Conservation (phyloP, 345 rosid genomes). For the Draba incana region DNA sequence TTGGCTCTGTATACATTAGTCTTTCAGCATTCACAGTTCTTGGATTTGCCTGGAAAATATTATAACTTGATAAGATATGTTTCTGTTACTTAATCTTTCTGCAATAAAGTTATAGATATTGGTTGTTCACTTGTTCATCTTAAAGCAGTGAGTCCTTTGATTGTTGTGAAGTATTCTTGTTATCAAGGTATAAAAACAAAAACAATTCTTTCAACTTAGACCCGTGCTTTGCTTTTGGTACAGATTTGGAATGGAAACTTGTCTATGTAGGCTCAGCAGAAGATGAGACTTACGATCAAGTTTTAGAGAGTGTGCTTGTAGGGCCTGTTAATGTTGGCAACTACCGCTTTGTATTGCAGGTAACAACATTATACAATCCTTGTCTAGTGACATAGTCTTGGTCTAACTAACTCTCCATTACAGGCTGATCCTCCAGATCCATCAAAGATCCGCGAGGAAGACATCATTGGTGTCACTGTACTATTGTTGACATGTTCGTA, state of each 20-base stretch:
- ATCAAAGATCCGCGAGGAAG: slow-evolving; percentile 82
- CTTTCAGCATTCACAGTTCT: background rate
- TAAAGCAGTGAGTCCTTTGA: background rate
- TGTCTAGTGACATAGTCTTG: background rate
- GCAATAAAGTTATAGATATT: background rate
- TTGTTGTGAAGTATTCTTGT: background rate
- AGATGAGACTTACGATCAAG: slow-evolving; percentile 89
- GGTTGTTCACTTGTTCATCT: background rate
- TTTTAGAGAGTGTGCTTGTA: slow-evolving; percentile 84
- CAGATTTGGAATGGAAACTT: slow-evolving; percentile 97
- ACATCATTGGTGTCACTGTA: slow-evolving; percentile 86
- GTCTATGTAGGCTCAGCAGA: slow-evolving; percentile 97
- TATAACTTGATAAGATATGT: background rate
- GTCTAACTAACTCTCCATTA: background rate
- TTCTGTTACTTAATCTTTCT: background rate
- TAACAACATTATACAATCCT: slow-evolving; percentile 10
- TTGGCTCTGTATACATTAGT: background rate
- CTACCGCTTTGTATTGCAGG: slow-evolving; percentile 89
- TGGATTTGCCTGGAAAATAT: background rate
- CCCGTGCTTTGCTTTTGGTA: slow-evolving; percentile 11
- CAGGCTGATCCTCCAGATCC: slow-evolving; percentile 93
- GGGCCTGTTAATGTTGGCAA: slow-evolving; percentile 95
- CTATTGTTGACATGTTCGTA: slow-evolving; percentile 84
- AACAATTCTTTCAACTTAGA: background rate
- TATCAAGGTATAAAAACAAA: background rate